phyloP scores from a whole-genome alignment of 1,139 yeast genomes.

The Arxiozyma telluris region DNA sequence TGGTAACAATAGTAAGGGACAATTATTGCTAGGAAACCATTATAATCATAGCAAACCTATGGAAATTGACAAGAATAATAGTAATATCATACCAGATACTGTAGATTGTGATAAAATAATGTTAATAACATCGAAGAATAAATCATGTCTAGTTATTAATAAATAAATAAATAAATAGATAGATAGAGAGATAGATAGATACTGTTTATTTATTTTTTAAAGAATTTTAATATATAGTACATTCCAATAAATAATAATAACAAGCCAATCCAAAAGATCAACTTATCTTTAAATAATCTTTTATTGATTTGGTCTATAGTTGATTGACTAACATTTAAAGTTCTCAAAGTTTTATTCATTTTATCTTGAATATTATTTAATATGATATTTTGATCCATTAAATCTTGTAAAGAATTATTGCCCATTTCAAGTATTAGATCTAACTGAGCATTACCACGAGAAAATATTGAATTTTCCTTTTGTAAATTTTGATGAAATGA shows the following conservation, averaged over 20 bases:
- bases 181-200: too few relatives aligned
- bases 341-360: slow-evolving; percentile 60
- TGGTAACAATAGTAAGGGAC: slow-evolving; percentile 81
- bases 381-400: slow-evolving; percentile 74
- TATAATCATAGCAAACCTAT: not conserved
- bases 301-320: slow-evolving; percentile 76
- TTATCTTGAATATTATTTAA: slow-evolving; percentile 55
- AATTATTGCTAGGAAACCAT: slow-evolving; percentile 38
- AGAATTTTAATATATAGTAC: slow-evolving; percentile 58
- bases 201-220: slow-evolving; percentile 40
- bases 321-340: slow-evolving; percentile 79
- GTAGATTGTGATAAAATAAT: not conserved
- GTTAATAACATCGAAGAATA: not conserved
- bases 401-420: slow-evolving; percentile 72
- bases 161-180: not conserved
- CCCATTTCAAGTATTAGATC: slow-evolving; percentile 92
- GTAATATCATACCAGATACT: not conserved
- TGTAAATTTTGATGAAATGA: slow-evolving; percentile 56
- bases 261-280: slow-evolving; percentile 76
- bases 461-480: slow-evolving; percentile 57
- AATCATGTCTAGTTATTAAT: not conserved
- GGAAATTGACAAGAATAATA: not conserved
- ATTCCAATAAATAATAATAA: slow-evolving; percentile 54
- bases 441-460: slow-evolving; percentile 67
- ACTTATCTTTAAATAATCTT: slow-evolving; percentile 82